phyloP scores from a whole-genome alignment of 2,329 filamentous ascomycete species.

The Sclerotinia subarctica region DNA sequence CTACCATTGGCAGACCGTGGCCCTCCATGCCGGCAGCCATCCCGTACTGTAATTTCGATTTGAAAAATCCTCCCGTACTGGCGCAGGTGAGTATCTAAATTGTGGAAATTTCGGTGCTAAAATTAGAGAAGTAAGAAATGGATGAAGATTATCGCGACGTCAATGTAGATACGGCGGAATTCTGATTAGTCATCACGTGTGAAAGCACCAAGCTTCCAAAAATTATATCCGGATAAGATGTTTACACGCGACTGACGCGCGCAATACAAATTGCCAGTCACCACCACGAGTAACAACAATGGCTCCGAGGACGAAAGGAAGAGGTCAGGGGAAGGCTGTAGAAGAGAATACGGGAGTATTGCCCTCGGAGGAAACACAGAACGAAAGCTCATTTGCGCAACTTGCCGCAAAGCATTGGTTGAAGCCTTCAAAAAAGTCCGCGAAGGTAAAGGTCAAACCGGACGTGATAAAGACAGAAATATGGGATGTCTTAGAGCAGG shows the following conservation, averaged over 20 bases:
- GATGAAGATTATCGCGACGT: conserved; percentile 2
- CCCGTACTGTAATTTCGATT: neutral
- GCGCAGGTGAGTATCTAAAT: neutral
- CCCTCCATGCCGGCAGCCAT: conserved; percentile 46
- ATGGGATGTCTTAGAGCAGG: conserved; percentile 83
- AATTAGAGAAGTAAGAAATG: neutral
- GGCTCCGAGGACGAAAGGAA: conserved; percentile 35
- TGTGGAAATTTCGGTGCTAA: neutral
- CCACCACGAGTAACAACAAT: conserved; percentile 27
- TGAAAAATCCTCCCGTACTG: neutral
- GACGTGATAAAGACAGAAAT: conserved; percentile 83
- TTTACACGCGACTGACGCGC: conserved; percentile 19
- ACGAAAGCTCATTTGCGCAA: conserved; percentile 68
- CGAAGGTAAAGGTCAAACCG: conserved; percentile 69
- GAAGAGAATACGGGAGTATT: conserved; percentile 47
- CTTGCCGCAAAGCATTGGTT: conserved; percentile 86
- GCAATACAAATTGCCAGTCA: conserved; percentile 23
- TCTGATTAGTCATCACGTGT: conserved; percentile 10
- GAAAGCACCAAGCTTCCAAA: conserved; percentile 5
- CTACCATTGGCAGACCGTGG: conserved; percentile 52
- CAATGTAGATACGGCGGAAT: conserved; percentile 4
- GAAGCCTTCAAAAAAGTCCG: conserved; percentile 55
- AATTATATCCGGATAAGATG: conserved; percentile 15
- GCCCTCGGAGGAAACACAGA: conserved; percentile 65
- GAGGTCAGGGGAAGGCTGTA: conserved; percentile 40